Base-by-base conservation (phyloP, 2,329 filamentous ascomycete species). In the Samsoniella hepiali region DNA sequence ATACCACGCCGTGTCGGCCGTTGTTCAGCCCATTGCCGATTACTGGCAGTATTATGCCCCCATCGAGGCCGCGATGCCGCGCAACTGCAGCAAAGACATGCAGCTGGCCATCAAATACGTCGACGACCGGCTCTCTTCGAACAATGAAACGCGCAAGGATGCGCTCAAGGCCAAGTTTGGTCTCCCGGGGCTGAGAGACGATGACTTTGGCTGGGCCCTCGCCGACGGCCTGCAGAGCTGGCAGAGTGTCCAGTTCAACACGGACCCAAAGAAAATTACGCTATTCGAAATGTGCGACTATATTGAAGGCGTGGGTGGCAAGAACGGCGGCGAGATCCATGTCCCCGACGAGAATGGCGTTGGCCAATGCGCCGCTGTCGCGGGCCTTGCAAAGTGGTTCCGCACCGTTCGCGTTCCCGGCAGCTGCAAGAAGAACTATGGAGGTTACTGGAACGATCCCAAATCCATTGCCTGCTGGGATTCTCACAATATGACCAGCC, bases 1-100 rank as follows among this genome's bases (percentile, higher is more conserved):
- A 1, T 84, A 89, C 9, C 91, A 95, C 54, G 88, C 88, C 0
- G 91, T 88, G 0, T 92, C 89, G 1, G 91, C 89, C 1, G 89
- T 93, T 1, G 89, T 89, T 0, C 82, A 87, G 68, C 89, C 91
- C 3, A 88, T 93, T 64, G 87, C 84, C 67, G 88, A 93, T 68
- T 91, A 87, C 75, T 93, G 89, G 79, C 71, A 80, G 68, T 84
- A 84, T 70, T 81, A 74, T 62, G 77, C 79, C 54, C 81, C 79
- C 1, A 76, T 80, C 2, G 74, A 77, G 17, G 67, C 76, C 15
- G 83, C 75, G 49, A 76, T 76, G 1, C 81, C 82, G 73, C 71
- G 79, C 3, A 83, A 84, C 58, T 94, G 91, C 72, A 82, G 91
- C 57, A 74, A 78, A 2, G 81, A 83, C 8, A 86, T 87, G 1